A percentile compares a stretch with the other conserved stretches of the same genome.
phyloP scores from a whole-genome alignment of 225 moss, liverwort and hornwort species.

The Pseudisothecium myosuroides region DNA sequence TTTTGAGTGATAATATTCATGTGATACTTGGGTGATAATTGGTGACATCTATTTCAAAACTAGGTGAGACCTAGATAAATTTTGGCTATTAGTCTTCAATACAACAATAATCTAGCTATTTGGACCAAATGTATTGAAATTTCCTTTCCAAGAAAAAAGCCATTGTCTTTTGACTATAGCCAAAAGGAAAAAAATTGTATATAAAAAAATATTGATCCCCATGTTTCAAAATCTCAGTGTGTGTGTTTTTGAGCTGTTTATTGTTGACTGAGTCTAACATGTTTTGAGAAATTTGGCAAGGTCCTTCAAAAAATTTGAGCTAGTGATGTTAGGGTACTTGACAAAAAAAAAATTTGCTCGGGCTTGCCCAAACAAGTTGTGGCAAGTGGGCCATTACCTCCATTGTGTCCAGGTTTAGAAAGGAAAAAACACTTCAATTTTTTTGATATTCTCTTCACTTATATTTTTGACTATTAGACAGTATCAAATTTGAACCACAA shows the following conservation, averaged over 20 bases:
- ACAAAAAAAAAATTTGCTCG: not conserved
- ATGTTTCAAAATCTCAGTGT: accelerated
- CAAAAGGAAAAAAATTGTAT: accelerated
- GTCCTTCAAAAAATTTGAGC: not conserved
- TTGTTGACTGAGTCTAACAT: accelerated
- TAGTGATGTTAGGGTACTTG: accelerated
- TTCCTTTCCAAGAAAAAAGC: accelerated
- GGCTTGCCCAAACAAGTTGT: not conserved
- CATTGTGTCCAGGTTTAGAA: no score
- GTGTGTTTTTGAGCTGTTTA: not conserved
- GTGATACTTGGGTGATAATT: not conserved
- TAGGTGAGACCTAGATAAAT: not conserved
- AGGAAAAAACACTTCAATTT: not conserved
- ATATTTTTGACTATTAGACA: not conserved
- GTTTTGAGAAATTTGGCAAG: not conserved
- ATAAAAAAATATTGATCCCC: not conserved
- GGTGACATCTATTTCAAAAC: not conserved
- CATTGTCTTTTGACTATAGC: accelerated
- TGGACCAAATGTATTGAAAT: accelerated
- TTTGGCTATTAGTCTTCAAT: not conserved
- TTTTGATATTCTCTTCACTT: not conserved
- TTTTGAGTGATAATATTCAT: no score
- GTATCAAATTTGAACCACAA: accelerated
- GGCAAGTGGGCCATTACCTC: accelerated
- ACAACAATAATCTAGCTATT: not conserved